Evolutionary conservation across 164 flowering plant genomes (phyloP), one percentile per base, ranked within the genome.

Genomic region (Aristolochia californica): DNA sequence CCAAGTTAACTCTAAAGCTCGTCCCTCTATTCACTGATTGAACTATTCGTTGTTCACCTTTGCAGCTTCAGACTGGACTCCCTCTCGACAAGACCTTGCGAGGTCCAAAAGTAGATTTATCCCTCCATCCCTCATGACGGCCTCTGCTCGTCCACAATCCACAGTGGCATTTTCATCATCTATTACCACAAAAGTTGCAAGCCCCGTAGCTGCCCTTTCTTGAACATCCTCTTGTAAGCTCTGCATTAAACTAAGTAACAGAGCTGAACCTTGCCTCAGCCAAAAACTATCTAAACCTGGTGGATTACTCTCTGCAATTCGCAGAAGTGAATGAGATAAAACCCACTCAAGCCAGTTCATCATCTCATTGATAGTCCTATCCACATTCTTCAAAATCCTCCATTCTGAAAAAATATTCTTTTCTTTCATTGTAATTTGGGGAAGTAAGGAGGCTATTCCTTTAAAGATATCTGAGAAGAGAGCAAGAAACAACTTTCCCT

Each of bases 121-220:
- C 45, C 99, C 99, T 62, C 95, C 96, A 75, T 76, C 89, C 34
- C 62, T 68, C 95, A 90, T 78, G 59, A 94, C 95, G 61, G 89
- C 88, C 70, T 94, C 96, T 52, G 97, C 94, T 67, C 95, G 76
- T 63, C 77, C 81, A 59, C 80, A 58, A 60, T 90, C 88, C 67
- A 94, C 84, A 60, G 83, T 83, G 17, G 97, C 87, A 78, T 84
- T 83, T 68, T 88, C 97, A 68, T 94, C 95, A 68, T 94, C 97
- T 70, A 82, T 84, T 48, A 90, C 97, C 58, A 90, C 97, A 75
- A 94, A 94, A 24, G 95, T 84, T 57, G 99, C 97, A 64, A 94
- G 85, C 40, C 95, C 99, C 3, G 93, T 84, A 13, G 97, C 99
- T 55, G 99, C 96, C 73, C 91, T 83, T 70, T 94, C 99, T 70